Conservation (phyloP, 495 filamentous ascomycete genomes). For the Aspergillus incahuasiensis region DNA sequence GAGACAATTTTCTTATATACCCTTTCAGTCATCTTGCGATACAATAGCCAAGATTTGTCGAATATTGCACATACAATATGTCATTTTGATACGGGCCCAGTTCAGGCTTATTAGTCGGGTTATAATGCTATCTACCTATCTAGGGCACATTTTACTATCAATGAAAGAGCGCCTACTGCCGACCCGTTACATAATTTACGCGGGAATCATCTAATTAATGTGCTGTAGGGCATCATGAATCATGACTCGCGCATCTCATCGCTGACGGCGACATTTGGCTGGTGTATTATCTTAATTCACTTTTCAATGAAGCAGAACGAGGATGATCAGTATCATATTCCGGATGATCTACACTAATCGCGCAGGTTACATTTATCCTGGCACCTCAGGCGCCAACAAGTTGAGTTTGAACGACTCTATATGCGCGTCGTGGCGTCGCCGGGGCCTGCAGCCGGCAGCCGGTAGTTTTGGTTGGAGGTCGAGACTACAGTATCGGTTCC, state of each 20-base stretch:
- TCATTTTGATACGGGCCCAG: no score
- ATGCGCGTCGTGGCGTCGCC: constrained; percentile 2
- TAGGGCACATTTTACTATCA: no score
- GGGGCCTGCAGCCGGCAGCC: neutral
- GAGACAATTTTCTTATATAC: constrained; percentile 8
- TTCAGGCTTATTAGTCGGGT: neutral
- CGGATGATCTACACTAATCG: constrained; percentile 1
- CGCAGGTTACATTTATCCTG: neutral
- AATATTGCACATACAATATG: no score
- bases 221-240: neutral
- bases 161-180: no score
- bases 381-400: neutral
- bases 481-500: no score
- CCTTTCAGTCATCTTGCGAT: constrained; percentile 9
- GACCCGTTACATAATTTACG: no score
- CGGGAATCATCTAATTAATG: neutral
- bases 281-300: neutral
- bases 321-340: neutral
- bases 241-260: neutral
- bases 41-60: neutral
- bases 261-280: neutral
- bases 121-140: neutral
- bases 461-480: neutral
- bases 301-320: neutral
- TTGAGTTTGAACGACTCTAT: neutral